Evolutionary conservation across 1,284 basidiomycete species (phyloP).

Genomic region (Sphagnurus paluster): DNA sequence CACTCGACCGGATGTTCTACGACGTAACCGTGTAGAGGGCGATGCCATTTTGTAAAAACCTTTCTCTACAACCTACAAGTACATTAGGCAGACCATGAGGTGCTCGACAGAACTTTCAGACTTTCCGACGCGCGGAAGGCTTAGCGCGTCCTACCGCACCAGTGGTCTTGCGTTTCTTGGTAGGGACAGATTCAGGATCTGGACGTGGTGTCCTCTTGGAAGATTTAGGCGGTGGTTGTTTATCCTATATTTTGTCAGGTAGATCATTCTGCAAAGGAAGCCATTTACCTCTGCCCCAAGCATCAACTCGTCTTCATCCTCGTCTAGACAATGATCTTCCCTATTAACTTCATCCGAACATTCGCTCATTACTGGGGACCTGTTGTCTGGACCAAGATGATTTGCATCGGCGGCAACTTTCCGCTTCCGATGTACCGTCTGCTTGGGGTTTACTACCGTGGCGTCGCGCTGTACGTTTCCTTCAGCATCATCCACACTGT

Average conservation of each 20-base stretch:
- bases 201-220: constrained; percentile 15
- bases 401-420: constrained; percentile 21
- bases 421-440: constrained; percentile 12
- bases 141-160: constrained; percentile 9
- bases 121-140: constrained; percentile 11
- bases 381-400: constrained; percentile 18
- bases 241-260: constrained; percentile 4
- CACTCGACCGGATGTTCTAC: constrained; percentile 11
- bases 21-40: constrained; percentile 9
- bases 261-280: constrained; percentile 1
- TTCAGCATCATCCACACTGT: constrained; percentile 18
- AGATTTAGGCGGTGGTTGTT: constrained; percentile 21
- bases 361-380: constrained; percentile 5
- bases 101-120: not conserved
- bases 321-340: constrained; percentile 28
- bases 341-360: constrained; percentile 12
- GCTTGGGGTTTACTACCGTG: not conserved
- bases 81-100: too few relatives aligned
- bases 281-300: constrained; percentile 49
- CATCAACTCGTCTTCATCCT: constrained; percentile 58
- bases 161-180: constrained; percentile 35
- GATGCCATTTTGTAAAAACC: constrained; percentile 13
- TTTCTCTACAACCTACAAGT: constrained; percentile 6
- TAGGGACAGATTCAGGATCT: constrained; percentile 9
- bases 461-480: constrained; percentile 5